Conservation (phyloP, 1,139 yeast genomes). For the Suhomyces panamericanus region DNA sequence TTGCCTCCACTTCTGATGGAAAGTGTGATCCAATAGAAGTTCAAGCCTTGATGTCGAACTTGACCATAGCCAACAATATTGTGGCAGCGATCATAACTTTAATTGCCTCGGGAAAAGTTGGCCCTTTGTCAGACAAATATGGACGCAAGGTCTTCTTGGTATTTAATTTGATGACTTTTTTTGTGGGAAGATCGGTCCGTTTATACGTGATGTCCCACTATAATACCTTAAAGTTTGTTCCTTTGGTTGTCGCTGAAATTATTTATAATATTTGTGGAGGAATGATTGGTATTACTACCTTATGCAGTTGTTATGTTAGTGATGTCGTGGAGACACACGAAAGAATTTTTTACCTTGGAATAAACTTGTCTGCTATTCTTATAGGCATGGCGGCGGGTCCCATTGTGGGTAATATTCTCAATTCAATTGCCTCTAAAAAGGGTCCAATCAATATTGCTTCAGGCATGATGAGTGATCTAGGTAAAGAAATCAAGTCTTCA, state of each 20-base stretch:
- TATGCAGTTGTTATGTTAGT: constrained; percentile 60
- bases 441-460: not conserved
- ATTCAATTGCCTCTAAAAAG: constrained; percentile 1
- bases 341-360: constrained; percentile 57
- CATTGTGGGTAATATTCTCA: constrained; percentile 46
- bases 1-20: constrained; percentile 11
- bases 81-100: constrained; percentile 33
- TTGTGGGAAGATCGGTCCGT: constrained; percentile 28
- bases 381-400: constrained; percentile 70
- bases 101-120: constrained; percentile 49
- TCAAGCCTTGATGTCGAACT: constrained; percentile 39
- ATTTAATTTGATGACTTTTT: constrained; percentile 22
- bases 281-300: constrained; percentile 46
- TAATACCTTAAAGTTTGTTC: constrained; percentile 33
- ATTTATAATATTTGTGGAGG: constrained; percentile 59
- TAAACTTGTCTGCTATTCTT: constrained; percentile 56
- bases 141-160: constrained; percentile 57
- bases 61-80: constrained; percentile 31
- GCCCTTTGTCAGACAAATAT: constrained; percentile 61
- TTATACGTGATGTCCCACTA: constrained; percentile 31
- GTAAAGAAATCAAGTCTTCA: constrained; percentile 8
- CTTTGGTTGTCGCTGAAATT: constrained; percentile 38
- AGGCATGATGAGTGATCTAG: not conserved
- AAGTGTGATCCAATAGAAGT: constrained; percentile 34
- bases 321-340: constrained; percentile 60